Conservation (phyloP, 805 yeast species). For the Wickerhamiella alocasiicola region DNA sequence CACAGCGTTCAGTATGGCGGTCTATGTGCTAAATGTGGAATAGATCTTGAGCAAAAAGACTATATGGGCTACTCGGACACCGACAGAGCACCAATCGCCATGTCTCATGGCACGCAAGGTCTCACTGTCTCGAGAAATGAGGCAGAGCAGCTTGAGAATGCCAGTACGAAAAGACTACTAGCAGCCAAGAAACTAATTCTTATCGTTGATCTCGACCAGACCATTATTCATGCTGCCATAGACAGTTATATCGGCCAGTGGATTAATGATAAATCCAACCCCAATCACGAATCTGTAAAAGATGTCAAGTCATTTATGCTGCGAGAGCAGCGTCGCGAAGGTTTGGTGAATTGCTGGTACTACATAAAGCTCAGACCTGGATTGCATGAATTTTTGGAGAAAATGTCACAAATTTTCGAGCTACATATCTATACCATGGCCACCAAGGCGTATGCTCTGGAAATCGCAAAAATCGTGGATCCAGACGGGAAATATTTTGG, state of each 20-base stretch:
- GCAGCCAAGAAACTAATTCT: slow-evolving; percentile 60
- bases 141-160: slow-evolving; percentile 70
- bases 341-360: slow-evolving; percentile 54
- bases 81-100: slow-evolving; percentile 70
- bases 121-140: slow-evolving; percentile 74
- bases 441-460: slow-evolving; percentile 81
- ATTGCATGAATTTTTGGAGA: slow-evolving; percentile 53
- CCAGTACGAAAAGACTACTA: slow-evolving; percentile 47
- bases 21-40: slow-evolving; percentile 85
- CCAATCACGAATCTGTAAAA: slow-evolving; percentile 71
- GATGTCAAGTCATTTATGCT: slow-evolving; percentile 69
- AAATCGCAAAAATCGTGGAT: slow-evolving; percentile 82
- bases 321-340: slow-evolving; percentile 60
- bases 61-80: slow-evolving; percentile 56
- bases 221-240: slow-evolving; percentile 94
- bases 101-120: slow-evolving; percentile 81
- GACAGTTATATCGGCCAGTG: slow-evolving; percentile 96
- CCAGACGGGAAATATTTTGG: slow-evolving; percentile 81
- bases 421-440: slow-evolving; percentile 98
- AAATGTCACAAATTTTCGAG: slow-evolving; percentile 57
- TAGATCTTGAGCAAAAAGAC: slow-evolving; percentile 53
- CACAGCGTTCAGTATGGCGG: slow-evolving; percentile 94
- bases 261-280: slow-evolving; percentile 76
- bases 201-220: slow-evolving; percentile 94
- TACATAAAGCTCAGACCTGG: slow-evolving; percentile 91